phyloP scores from a whole-genome alignment of 176 grass and related monocot species.

The Triticum monococcum region DNA sequence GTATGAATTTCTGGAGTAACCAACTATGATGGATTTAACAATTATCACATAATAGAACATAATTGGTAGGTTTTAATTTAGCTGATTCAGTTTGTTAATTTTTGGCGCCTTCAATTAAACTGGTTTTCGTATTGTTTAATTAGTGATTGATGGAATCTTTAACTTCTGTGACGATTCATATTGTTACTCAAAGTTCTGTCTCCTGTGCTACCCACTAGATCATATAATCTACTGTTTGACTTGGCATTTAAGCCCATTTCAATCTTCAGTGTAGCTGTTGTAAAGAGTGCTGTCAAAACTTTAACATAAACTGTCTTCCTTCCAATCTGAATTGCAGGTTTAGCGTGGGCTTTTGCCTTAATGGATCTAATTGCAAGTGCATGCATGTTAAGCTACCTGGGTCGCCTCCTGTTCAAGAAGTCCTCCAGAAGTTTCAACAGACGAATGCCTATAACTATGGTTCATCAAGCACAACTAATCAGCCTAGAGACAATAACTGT shows the following conservation, averaged over 20 bases:
- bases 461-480: conserved; percentile 26
- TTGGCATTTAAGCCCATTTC: background rate
- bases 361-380: conserved; percentile 76
- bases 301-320: background rate
- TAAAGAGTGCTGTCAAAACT: background rate
- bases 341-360: conserved; percentile 91
- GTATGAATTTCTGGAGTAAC: background rate
- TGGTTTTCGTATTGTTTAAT: background rate
- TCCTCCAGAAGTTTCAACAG: conserved; percentile 60
- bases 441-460: conserved; percentile 23
- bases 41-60: background rate
- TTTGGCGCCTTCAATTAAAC: background rate
- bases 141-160: background rate
- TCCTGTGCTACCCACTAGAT: background rate
- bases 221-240: background rate
- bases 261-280: background rate
- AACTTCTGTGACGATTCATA: background rate
- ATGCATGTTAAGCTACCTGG: conserved; percentile 63
- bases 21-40: background rate
- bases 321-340: conserved; percentile 55
- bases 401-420: conserved; percentile 73
- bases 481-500: conserved; percentile 48
- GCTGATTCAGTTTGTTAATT: background rate
- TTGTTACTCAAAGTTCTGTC: background rate
- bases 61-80: conserved; percentile 17